Evolutionary conservation across 139 green algal species (phyloP), one percentile per base, ranked within the genome.

Genomic region (Tetradesmus obliquus): DNA sequence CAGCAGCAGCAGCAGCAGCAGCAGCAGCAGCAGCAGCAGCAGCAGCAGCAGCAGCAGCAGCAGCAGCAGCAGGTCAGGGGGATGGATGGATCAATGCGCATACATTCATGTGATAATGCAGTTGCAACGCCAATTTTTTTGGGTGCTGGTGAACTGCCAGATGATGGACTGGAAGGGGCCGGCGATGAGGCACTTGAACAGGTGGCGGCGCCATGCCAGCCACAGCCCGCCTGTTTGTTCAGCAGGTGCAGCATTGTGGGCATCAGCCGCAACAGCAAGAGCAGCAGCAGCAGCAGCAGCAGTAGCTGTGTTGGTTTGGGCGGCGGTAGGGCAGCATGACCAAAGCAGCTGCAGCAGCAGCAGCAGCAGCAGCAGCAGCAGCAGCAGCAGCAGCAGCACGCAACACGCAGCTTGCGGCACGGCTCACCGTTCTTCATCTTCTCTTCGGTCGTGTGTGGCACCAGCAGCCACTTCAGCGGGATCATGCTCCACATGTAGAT

Each of bases 401-500:
- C 72, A 76, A 66, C 57, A 66, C 7, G 8, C 57, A 66, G 57
- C 57, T 66, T 66, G 8, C 57, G 8, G 2, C 2, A 7, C 17
- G 6, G 2, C 80, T 86, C 80, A 86, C 80, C 32, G 9, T 86
- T 66, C 80, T 66, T 24, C 80, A 86, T 86, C 80, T 32, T 86
- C 80, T 86, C 45, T 3, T 57, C 9, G 19, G 80, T 86, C 10
- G 62, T 66, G 2, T 58, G 2, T 8, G n/a, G n/a, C 32, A 86
- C 80, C 20, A 86, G 51, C 7, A 58, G 17, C 7, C 12, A 62
- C 80, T 86, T 86, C 3, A 86, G 13, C 51, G 80, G 80, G 3
- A 86, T 53, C 80, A 86, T 86, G 51, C 7, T 45, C 80, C 80
- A 86, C 80, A 86, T 86, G 80, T 86, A 86, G 20, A 82, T 54